Percentiles rank a stretch among this genome's conserved stretches.
Evolutionary conservation across 805 yeast genomes (phyloP).

Genomic region (Myxozyma lipomycoides): DNA sequence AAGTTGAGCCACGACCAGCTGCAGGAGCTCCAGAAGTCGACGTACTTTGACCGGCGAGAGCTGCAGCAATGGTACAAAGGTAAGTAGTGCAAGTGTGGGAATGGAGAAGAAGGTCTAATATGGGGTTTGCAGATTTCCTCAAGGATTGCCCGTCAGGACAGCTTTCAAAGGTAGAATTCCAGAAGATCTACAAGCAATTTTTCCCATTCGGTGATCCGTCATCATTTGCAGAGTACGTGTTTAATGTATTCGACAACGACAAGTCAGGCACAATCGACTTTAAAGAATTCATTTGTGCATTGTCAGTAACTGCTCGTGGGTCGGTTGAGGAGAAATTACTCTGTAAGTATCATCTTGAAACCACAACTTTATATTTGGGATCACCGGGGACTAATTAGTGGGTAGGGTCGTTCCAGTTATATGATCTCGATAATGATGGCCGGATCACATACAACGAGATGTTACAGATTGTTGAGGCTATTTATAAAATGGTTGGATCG

Average conservation of each 20-base stretch:
- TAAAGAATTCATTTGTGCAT: slow-evolving; percentile 84
- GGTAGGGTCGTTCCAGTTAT: slow-evolving; percentile 83
- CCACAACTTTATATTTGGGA: not conserved
- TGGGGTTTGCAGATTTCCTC: slow-evolving; percentile 54
- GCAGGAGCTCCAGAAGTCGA: slow-evolving; percentile 71
- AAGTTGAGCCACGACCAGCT: slow-evolving; percentile 89
- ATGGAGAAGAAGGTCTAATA: not conserved
- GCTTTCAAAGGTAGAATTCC: slow-evolving; percentile 78
- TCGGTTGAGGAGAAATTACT: slow-evolving; percentile 62
- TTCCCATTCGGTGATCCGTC: slow-evolving; percentile 98
- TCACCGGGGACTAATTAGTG: too few species aligned
- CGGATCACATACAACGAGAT: slow-evolving; percentile 71
- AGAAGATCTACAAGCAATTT: slow-evolving; percentile 89
- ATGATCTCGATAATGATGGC: slow-evolving; percentile 80
- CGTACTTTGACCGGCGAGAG: slow-evolving; percentile 89
- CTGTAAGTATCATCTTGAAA: slow-evolving; percentile 21
- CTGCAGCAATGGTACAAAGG: slow-evolving; percentile 97
- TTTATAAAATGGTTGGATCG: slow-evolving; percentile 92
- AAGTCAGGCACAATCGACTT: slow-evolving; percentile 79
- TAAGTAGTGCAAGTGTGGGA: too few species aligned
- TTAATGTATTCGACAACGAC: slow-evolving; percentile 83
- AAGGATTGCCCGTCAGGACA: slow-evolving; percentile 93
- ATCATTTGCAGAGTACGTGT: slow-evolving; percentile 82
- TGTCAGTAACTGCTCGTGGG: slow-evolving; percentile 83
- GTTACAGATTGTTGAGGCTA: slow-evolving; percentile 71